phyloP scores from a whole-genome alignment of 2,329 filamentous ascomycete genomes.

The Mycocentrospora acerina region DNA sequence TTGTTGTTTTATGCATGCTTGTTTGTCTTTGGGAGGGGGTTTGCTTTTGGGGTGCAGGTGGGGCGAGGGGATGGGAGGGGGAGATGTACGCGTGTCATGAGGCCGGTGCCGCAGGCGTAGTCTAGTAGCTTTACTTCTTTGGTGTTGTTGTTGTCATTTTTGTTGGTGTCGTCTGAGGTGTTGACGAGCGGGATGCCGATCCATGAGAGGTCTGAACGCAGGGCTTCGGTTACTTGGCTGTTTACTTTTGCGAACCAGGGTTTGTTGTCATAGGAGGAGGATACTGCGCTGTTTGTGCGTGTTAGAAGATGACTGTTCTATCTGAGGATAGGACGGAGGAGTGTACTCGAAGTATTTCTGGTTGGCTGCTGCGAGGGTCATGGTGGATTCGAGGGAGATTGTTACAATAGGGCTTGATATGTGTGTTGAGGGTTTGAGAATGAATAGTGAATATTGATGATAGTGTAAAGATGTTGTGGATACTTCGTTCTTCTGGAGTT shows the following conservation, averaged over 20 bases:
- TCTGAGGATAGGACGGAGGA: background rate
- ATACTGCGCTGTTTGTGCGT: constrained; percentile 55
- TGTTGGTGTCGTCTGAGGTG: constrained; percentile 27
- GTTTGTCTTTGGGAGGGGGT: too few species aligned
- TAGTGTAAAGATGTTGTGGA: too few species aligned
- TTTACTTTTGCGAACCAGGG: constrained; percentile 55
- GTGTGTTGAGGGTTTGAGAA: background rate
- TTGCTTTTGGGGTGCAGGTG: too few species aligned
- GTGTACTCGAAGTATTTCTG: constrained; percentile 40
- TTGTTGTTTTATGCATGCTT: too few species aligned
- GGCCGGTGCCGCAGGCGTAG: constrained; percentile 74
- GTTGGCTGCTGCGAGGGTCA: constrained; percentile 39
- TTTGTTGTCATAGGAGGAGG: constrained; percentile 58
- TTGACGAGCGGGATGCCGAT: constrained; percentile 61
- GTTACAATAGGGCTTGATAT: constrained; percentile 1
- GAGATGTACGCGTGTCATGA: constrained; percentile 61
- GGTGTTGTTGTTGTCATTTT: too few species aligned
- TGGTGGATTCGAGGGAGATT: constrained; percentile 8
- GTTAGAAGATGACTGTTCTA: background rate
- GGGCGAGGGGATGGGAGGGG: constrained; percentile 1
- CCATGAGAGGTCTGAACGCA: constrained; percentile 59
- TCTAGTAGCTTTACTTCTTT: constrained; percentile 61
- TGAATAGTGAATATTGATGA: background rate
- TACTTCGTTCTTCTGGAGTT: too few species aligned
- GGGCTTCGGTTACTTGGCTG: constrained; percentile 55